These are phyloP conservation scores for Mortierella hygrophila DNA, from an alignment of 192 early-diverging fungal species.

Conservation along the genomic window DNA sequence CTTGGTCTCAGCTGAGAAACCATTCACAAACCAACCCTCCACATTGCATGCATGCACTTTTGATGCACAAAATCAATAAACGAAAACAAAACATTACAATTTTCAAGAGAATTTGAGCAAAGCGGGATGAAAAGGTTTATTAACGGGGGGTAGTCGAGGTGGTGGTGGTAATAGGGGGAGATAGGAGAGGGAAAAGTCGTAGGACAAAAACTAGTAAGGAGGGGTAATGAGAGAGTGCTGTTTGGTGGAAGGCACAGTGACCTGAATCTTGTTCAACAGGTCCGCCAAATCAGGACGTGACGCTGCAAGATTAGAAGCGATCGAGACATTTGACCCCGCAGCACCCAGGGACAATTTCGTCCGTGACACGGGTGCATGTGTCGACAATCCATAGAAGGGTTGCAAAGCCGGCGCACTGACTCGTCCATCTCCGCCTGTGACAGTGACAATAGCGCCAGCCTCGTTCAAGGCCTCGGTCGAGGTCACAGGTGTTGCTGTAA, in stretches of 20 bases:
- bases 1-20: background rate
- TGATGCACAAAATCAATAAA: background rate
- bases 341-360: background rate
- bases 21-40: too few species aligned
- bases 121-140: background rate
- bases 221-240: conserved; percentile 21
- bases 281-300: conserved; percentile 47
- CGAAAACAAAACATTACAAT: background rate
- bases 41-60: background rate
- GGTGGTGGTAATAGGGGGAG: background rate
- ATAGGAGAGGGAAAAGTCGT: background rate
- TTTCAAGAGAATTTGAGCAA: background rate
- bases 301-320: conserved; percentile 15
- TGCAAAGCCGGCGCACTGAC: background rate
- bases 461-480: conserved; percentile 15
- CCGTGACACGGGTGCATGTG: conserved; percentile 4
- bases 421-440: conserved; percentile 20
- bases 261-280: conserved; percentile 41
- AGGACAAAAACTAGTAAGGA: conserved; percentile 13
- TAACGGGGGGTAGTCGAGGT: background rate
- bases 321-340: conserved; percentile 9
- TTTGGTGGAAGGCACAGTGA: conserved; percentile 7
- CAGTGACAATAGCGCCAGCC: conserved; percentile 15
- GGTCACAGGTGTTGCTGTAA: conserved; percentile 15
- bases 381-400: conserved; percentile 15